Conservation (phyloP, 495 filamentous ascomycete genomes). For the Penicillium ochrochloron region DNA sequence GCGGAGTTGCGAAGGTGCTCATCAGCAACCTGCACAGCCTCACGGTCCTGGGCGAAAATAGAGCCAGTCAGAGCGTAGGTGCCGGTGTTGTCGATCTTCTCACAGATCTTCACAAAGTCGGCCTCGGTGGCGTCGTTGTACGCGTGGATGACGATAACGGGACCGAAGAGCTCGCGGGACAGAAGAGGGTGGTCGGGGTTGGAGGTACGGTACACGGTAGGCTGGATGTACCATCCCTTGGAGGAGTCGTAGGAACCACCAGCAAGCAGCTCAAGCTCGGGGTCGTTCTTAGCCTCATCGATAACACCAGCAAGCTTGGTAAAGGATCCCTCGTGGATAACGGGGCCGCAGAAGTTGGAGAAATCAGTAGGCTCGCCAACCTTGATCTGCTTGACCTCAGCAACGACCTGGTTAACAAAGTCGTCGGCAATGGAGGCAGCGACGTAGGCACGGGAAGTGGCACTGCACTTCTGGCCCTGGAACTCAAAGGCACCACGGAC, state of each 20-base stretch:
- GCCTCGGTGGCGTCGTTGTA: constrained; percentile 60
- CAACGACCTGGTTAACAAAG: constrained; percentile 64
- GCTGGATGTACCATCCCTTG: constrained; percentile 69
- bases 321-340: constrained; percentile 61
- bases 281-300: constrained; percentile 65
- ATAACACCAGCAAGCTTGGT: constrained; percentile 59
- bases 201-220: constrained; percentile 68
- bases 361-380: constrained; percentile 72
- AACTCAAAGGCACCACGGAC: constrained; percentile 85
- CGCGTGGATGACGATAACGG: constrained; percentile 62
- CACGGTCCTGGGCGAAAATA: constrained; percentile 75
- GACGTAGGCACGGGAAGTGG: constrained; percentile 77
- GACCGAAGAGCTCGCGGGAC: constrained; percentile 67
- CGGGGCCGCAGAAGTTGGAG: constrained; percentile 62
- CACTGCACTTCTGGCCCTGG: constrained; percentile 87
- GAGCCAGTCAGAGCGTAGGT: constrained; percentile 82
- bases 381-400: constrained; percentile 67
- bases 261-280: constrained; percentile 62
- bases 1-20: constrained; percentile 76
- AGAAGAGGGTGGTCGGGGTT: constrained; percentile 67
- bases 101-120: constrained; percentile 55
- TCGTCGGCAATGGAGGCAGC: constrained; percentile 69
- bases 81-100: constrained; percentile 65
- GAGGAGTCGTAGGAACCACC: constrained; percentile 64
- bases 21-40: constrained; percentile 68